Conservation (phyloP, 2,329 filamentous ascomycete species). For the Alternaria sp. region DNA sequence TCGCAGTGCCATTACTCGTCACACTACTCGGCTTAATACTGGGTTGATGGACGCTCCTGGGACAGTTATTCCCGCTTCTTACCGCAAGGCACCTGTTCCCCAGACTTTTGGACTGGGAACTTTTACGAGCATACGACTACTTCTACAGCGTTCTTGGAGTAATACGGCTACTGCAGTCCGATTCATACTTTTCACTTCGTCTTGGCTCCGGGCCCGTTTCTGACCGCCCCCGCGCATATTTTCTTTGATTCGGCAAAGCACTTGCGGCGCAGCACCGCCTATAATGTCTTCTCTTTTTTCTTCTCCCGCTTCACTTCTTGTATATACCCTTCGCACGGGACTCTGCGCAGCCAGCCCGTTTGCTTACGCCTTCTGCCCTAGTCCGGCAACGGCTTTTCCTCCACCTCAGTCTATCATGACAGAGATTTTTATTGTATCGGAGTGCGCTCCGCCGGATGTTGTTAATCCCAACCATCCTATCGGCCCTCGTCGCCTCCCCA, state of each 20-base stretch:
- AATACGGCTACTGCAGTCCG: conserved; percentile 4
- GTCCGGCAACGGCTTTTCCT: conserved; percentile 6
- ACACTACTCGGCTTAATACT: conserved; percentile 41
- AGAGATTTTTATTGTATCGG: conserved; percentile 8
- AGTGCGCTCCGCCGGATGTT: background rate
- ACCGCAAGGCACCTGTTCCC: background rate
- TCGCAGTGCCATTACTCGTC: conserved; percentile 37
- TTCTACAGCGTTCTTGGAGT: conserved; percentile 8
- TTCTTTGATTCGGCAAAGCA: conserved; percentile 7
- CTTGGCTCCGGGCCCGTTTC: background rate
- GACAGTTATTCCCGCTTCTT: background rate
- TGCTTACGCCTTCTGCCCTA: conserved; percentile 11
- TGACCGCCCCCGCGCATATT: background rate
- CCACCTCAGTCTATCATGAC: background rate
- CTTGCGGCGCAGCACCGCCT: conserved; percentile 15
- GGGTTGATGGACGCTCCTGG: conserved; percentile 24
- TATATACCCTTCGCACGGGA: conserved; percentile 19
- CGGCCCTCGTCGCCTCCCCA: conserved; percentile 3
- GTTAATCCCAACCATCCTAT: background rate
- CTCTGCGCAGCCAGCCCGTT: conserved; percentile 2
- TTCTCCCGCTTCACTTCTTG: conserved; percentile 20
- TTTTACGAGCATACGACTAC: conserved; percentile 10
- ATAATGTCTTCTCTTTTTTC: conserved; percentile 17
- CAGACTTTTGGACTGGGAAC: background rate
- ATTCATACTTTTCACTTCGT: conserved; percentile 2